Evolutionary conservation across 2,329 filamentous ascomycete genomes (phyloP), one percentile per base, ranked within the genome.

Genomic region (Penicillium freii): DNA sequence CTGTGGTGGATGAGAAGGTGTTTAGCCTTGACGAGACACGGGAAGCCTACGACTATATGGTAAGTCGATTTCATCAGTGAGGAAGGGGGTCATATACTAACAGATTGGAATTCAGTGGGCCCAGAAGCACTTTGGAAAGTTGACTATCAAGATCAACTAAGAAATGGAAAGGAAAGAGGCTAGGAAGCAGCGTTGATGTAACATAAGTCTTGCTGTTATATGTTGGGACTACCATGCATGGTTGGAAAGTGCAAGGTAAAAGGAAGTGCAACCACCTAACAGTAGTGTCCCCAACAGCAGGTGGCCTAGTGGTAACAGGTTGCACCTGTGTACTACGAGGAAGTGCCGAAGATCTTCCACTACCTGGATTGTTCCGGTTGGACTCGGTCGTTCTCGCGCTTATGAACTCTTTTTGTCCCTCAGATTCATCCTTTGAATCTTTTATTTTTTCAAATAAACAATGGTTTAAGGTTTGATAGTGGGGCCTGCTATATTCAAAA

Each of bases 1-100:
- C 84, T 1, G 75, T 86, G 21, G 77, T 86, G 19, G 84, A 87
- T 64, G 73, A 81, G 65, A 83, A 82, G 72, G 76, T 82, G 13
- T 87, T 85, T 66, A 74, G 72, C 36, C 71, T 87, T 6, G 77
- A 80, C 23, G 67, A 85, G 62, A 68, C 77, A 5, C 81, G 78
- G 66, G 81, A 80, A 52, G 83, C 82, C 0, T 85, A 82, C 66
- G 71, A 83, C 54, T 81, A 84, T 59, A 79, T 83, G 77, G 71
- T 73, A 55, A 69, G 70, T 63, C 5, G 70, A 73, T 43, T 70
- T 9, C 1, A 10, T n/a, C 8, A 33, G 21, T 3, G 5, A 27
- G 23, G 23, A 13, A 2, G n/a, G 15, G 8, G 21, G 1, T 38
- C 6, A 15, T 5, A 15, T 61, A 42, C 69, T 73, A 58, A 73